Percentiles rank a stretch among this genome's conserved stretches.
Conservation (phyloP, 2,329 filamentous ascomycete species). For the Knufia petricola region DNA sequence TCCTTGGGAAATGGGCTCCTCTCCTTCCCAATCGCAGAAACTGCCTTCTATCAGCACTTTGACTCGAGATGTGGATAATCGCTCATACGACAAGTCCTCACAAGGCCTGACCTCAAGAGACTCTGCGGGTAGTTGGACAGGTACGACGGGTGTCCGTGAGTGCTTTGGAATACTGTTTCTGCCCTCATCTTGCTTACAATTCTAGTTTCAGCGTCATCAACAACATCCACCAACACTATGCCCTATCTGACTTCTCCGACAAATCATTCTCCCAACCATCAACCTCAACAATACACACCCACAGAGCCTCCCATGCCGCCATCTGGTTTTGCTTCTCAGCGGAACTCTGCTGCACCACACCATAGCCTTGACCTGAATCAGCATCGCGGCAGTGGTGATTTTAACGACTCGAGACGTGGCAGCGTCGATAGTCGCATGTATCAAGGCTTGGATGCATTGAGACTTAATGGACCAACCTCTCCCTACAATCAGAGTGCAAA, state of each 20-base stretch:
- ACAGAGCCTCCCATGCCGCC: constrained; percentile 32
- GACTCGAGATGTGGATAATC: constrained; percentile 34
- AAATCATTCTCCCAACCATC: constrained; percentile 35
- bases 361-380: constrained; percentile 40
- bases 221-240: constrained; percentile 39
- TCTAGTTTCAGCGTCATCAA: constrained; percentile 34
- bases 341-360: constrained; percentile 30
- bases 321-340: constrained; percentile 31
- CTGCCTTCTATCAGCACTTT: constrained; percentile 40
- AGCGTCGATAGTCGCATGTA: constrained; percentile 42
- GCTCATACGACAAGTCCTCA: constrained; percentile 33
- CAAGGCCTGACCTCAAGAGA: constrained; percentile 43
- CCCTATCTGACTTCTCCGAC: constrained; percentile 37
- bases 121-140: constrained; percentile 48
- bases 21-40: constrained; percentile 28
- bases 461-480: constrained; percentile 36
- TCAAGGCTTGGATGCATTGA: constrained; percentile 26
- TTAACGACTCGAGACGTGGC: constrained; percentile 39
- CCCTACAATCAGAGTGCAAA: constrained; percentile 33
- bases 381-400: constrained; percentile 36
- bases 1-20: constrained; percentile 36
- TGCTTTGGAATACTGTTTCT: constrained; percentile 12
- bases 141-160: constrained; percentile 49
- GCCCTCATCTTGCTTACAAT: constrained; percentile 19
- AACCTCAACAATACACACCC: constrained; percentile 34